Conservation (phyloP, 2,329 filamentous ascomycete species). For the Fonsecaea nubica region DNA sequence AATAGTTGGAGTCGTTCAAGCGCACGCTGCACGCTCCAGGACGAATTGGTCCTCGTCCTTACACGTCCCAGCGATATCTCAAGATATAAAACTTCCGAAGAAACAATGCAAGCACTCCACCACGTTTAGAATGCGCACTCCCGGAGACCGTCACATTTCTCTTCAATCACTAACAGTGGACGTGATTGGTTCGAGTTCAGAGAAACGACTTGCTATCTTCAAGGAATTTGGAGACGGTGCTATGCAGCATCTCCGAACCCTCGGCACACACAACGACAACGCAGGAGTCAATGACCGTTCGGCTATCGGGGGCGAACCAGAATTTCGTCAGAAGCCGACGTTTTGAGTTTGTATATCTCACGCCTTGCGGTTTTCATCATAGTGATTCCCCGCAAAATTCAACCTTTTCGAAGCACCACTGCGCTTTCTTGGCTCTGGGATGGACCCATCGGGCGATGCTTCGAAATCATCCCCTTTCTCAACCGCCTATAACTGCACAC, state of each 20-base stretch:
- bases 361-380: background rate
- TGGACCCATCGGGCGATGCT: background rate
- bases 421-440: background rate
- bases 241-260: background rate
- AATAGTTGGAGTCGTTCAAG: background rate
- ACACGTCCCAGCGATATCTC: background rate
- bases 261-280: background rate
- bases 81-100: background rate
- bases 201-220: background rate
- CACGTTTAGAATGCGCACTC: background rate
- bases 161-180: background rate
- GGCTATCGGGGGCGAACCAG: conserved; percentile 25
- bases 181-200: background rate
- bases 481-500: background rate
- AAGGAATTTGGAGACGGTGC: background rate
- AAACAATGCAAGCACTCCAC: background rate
- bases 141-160: no score
- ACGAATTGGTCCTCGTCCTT: background rate
- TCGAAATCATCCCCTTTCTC: background rate
- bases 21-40: background rate
- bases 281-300: conserved; percentile 23
- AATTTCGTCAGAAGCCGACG: background rate
- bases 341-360: background rate
- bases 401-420: background rate
- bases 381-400: conserved; percentile 6